phyloP scores from a whole-genome alignment of 1,139 yeast species.

The Diutina pseudorugosa region DNA sequence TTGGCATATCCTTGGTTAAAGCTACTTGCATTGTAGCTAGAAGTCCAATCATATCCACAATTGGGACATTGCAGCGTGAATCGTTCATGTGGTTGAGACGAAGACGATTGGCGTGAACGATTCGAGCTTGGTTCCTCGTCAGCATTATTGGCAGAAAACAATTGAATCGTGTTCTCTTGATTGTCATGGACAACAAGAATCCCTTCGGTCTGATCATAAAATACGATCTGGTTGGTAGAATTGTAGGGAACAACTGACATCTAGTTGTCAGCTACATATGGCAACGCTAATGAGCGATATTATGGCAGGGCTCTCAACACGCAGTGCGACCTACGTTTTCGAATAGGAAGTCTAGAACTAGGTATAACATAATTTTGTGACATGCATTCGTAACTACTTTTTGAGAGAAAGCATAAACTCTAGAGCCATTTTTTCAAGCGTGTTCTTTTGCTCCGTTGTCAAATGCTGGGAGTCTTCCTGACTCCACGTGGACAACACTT shows the following conservation, averaged over 20 bases:
- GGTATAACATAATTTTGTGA: no score
- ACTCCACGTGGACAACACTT: neutral
- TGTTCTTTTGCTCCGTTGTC: neutral
- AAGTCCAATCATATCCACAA: neutral
- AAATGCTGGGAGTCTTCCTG: neutral
- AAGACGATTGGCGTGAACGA: neutral
- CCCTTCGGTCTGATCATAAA: slow-evolving; percentile 28
- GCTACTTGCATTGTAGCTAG: neutral
- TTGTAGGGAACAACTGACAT: slow-evolving; percentile 33
- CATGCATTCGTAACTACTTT: neutral
- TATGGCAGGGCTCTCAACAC: neutral
- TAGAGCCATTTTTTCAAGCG: neutral
- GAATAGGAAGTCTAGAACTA: no score
- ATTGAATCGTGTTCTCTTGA: slow-evolving; percentile 26
- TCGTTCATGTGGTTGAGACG: neutral
- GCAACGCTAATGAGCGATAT: neutral
- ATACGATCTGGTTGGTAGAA: slow-evolving; percentile 19
- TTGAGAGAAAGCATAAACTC: slow-evolving; percentile 2
- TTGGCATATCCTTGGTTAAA: neutral
- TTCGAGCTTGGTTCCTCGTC: slow-evolving; percentile 6
- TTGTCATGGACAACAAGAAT: slow-evolving; percentile 34
- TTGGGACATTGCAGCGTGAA: neutral
- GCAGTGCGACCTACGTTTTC: no score
- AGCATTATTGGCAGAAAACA: slow-evolving; percentile 11
- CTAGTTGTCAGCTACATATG: neutral